phyloP scores from a whole-genome alignment of 2,329 filamentous ascomycete genomes.

The Pseudocercospora vitis region DNA sequence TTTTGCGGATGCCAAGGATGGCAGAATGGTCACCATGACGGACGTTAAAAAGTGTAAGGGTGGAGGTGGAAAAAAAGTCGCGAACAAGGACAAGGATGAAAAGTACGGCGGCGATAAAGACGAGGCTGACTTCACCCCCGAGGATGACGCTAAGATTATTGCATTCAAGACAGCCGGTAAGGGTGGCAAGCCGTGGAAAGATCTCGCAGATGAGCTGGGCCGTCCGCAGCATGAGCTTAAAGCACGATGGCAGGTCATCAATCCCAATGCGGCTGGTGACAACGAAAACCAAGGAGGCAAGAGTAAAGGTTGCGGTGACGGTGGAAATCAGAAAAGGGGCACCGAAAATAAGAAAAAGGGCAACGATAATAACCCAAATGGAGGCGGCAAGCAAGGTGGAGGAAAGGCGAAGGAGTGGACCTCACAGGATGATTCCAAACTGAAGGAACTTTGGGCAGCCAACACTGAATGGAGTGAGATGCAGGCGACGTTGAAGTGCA shows the following conservation, averaged over 20 bases:
- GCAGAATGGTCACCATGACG: constrained; percentile 9
- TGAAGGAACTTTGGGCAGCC: constrained; percentile 40
- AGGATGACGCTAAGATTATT: constrained; percentile 44
- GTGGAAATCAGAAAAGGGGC: background rate
- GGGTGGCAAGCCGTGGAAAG: constrained; percentile 14
- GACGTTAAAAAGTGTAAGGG: constrained; percentile 16
- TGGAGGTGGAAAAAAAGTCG: constrained; percentile 15
- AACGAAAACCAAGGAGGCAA: constrained; percentile 7
- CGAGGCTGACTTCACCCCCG: constrained; percentile 31
- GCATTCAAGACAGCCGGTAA: constrained; percentile 18
- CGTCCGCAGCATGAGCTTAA: constrained; percentile 10
- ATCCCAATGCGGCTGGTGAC: constrained; percentile 12
- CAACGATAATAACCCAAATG: constrained; percentile 6
- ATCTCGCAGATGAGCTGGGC: constrained; percentile 20
- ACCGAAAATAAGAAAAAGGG: constrained; percentile 3
- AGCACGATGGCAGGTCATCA: constrained; percentile 19
- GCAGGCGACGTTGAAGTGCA: constrained; percentile 26
- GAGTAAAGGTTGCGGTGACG: constrained; percentile 1
- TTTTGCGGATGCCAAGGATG: constrained; percentile 17
- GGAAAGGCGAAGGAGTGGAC: constrained; percentile 27
- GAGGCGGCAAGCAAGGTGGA: constrained; percentile 2
- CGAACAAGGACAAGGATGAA: constrained; percentile 17
- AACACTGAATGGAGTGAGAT: constrained; percentile 38
- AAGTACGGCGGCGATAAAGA: background rate
- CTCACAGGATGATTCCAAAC: constrained; percentile 42